A percentile compares a stretch with the other conserved stretches of the same genome.
These are phyloP conservation scores for Sugiyamaella xylanicola DNA, from an alignment of 1,139 yeast genomes.

Conservation along the genomic window DNA sequence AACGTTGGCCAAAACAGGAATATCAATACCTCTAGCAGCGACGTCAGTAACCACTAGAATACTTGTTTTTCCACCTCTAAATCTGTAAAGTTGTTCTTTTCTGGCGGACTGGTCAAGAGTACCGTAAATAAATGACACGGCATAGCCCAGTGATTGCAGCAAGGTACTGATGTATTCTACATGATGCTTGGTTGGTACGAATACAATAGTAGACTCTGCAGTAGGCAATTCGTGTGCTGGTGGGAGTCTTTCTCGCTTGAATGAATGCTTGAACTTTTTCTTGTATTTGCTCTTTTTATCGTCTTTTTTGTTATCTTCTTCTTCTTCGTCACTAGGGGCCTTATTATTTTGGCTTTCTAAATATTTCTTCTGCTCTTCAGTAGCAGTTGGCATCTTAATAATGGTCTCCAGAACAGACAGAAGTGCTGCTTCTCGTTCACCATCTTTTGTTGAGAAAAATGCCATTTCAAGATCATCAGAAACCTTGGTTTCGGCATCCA, in stretches of 20 bases:
- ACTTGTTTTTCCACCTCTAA: conserved; percentile 79
- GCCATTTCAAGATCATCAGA: conserved; percentile 92
- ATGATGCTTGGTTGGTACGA: conserved; percentile 97
- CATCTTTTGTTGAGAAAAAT: conserved; percentile 74
- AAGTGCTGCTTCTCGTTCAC: conserved; percentile 89
- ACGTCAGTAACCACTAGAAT: conserved; percentile 95
- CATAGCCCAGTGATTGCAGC: conserved; percentile 76
- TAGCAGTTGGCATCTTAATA: conserved; percentile 80
- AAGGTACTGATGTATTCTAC: conserved; percentile 83
- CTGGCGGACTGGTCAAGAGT: conserved; percentile 94
- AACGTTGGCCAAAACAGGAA: conserved; percentile 93
- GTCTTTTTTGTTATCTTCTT: conserved; percentile 33
- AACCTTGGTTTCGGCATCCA: conserved; percentile 88
- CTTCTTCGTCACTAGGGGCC: conserved; percentile 50
- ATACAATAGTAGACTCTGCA: conserved; percentile 81
- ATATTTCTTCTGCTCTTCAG: conserved; percentile 50
- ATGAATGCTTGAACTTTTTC: conserved; percentile 23
- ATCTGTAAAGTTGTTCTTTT: conserved; percentile 81
- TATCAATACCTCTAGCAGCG: conserved; percentile 99
- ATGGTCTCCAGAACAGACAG: conserved; percentile 75
- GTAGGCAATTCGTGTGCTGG: conserved; percentile 84
- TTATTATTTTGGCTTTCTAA: conserved; percentile 55
- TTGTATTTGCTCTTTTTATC: conserved; percentile 42
- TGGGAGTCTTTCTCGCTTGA: conserved; percentile 62
- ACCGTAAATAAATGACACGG: conserved; percentile 89